Base-by-base conservation (phyloP, 2,329 filamentous ascomycete species). In the Neonectria hederae region DNA sequence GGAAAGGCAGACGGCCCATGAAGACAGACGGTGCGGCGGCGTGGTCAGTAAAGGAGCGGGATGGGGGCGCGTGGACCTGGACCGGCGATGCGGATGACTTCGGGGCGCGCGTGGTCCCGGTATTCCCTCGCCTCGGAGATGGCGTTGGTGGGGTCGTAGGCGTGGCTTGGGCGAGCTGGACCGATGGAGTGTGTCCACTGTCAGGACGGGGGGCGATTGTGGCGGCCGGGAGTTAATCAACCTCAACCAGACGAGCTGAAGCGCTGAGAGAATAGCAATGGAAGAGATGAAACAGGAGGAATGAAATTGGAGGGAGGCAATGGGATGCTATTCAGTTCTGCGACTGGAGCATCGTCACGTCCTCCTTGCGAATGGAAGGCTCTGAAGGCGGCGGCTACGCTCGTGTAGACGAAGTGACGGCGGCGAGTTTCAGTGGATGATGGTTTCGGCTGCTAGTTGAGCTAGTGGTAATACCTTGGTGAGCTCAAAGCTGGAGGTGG, bases 31-130 rank as follows among this genome's bases (percentile, higher is more conserved):
- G 62, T 49, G 55, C 46, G 54, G 55, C 46, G 54, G 60, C 65
- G 64, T 63, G 65, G 65, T 71, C 54, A 57, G 65, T 49, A 61
- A 69, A 55, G 59, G 57, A 64, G 63, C 54, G 61, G 63, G 63
- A 72, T 59, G 62, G 62, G 68, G 68, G 70, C 72, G 72, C 72
- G 72, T 74, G 72, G 66, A 62, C 70, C 72, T 74, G 72, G 65
- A 59, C 72, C 72, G 70, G 71, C 68, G 72, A 72, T 74, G 70
- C 72, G 72, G 72, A 74, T 74, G 72, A 74, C 72, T 73, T 74
- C 72, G 72, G 72, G 70, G 71, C 53, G 69, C 70, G 71, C 65
- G 72, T 69, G 72, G 68, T 69, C 66, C 66, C 61, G 57, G 62
- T 65, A 65, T 64, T 66, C 56, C 48, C 64, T 66, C 59, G 64